Percentiles rank a stretch among this genome's conserved stretches.
Evolutionary conservation across 331 rosid species (phyloP).

Genomic region (Dryas integrifolia): DNA sequence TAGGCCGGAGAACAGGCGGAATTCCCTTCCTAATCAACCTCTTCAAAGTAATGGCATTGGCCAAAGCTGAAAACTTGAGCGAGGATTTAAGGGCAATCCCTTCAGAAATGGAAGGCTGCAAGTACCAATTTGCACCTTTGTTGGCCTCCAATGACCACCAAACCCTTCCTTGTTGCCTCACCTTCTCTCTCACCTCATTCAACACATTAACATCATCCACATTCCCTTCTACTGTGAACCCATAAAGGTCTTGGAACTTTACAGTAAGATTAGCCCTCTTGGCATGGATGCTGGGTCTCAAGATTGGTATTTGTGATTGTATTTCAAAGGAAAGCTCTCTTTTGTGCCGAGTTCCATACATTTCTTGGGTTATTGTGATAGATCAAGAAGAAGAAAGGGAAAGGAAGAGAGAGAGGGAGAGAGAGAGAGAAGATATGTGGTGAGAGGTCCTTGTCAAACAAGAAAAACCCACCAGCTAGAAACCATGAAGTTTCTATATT

Average conservation of each 20-base stretch:
- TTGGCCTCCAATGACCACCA: conserved; percentile 99
- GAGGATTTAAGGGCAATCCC: conserved; percentile 80
- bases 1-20: conserved; percentile 91
- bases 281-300: conserved; percentile 93
- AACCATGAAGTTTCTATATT: conserved; percentile 51
- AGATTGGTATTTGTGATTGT: conserved; percentile 69
- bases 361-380: conserved; percentile 32
- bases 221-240: conserved; percentile 93
- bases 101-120: conserved; percentile 65
- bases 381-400: conserved; percentile 36
- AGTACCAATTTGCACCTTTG: conserved; percentile 95
- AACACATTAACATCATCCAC: conserved; percentile 95
- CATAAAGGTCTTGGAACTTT: conserved; percentile 95
- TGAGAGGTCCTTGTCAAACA: conserved; percentile 38
- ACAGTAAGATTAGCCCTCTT: conserved; percentile 91
- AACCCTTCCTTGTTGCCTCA: conserved; percentile 84
- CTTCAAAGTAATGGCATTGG: conserved; percentile 85
- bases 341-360: conserved; percentile 79
- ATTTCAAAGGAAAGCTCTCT: conserved; percentile 80
- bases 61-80: conserved; percentile 67
- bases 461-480: conserved; percentile 42
- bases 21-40: conserved; percentile 88
- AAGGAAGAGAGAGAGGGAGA: conserved; percentile 12
- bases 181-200: conserved; percentile 96
- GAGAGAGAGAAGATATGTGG: conserved; percentile 21